Conservation (phyloP, 108 stramenopile genomes). For the Epithemia pelagica region DNA sequence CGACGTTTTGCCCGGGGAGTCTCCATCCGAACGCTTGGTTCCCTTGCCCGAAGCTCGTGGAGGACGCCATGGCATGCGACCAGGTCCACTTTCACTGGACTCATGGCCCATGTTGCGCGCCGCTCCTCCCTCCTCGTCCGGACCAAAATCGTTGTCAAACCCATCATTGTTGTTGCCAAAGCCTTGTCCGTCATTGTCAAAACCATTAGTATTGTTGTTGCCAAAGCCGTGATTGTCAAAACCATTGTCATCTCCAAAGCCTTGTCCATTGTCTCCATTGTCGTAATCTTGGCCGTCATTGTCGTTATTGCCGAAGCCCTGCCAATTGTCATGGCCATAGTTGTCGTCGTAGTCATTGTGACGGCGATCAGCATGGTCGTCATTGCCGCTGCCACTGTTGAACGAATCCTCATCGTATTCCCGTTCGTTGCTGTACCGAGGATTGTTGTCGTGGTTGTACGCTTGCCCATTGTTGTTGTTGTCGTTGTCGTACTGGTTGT, state of each 20-base stretch:
- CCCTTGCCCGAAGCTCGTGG: neutral
- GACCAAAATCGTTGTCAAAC: no score
- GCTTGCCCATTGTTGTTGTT: neutral
- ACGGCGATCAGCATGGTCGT: neutral
- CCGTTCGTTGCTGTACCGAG: no score
- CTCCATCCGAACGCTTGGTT: neutral
- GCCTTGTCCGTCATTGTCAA: neutral
- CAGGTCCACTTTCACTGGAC: neutral
- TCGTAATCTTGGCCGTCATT: no score
- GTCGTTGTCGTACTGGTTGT: neutral
- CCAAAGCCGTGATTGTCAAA: no score
- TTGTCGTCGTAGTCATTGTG: neutral
- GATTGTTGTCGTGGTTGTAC: no score
- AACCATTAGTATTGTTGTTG: neutral
- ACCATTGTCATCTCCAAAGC: no score
- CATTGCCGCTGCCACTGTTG: no score
- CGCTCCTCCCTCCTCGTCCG: no score
- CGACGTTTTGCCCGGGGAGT: neutral
- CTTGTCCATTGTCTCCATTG: no score
- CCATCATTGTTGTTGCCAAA: neutral
- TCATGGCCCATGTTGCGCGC: no score
- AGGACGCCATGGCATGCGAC: neutral
- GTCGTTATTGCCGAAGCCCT: no score
- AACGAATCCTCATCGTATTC: no score
- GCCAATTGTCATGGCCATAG: neutral